Evolutionary conservation across 257 asterid species (phyloP).

Genomic region (Euphrasia confusa): DNA sequence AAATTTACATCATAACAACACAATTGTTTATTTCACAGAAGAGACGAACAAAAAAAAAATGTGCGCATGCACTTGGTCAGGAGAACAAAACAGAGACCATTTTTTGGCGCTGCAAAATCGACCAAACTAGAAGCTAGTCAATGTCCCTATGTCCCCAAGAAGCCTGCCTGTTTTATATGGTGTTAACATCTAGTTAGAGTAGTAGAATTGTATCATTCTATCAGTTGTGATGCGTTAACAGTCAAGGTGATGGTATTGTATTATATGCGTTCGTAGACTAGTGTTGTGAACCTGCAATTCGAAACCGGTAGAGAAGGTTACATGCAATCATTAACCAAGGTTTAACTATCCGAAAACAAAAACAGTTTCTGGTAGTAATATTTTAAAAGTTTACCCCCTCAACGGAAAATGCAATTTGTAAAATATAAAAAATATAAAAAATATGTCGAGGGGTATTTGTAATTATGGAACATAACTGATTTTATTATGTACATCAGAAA

Average conservation of each 20-base stretch:
- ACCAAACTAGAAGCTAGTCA: background rate
- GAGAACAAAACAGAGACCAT: constrained; percentile 6
- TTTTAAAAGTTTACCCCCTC: background rate
- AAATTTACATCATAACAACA: constrained; percentile 27
- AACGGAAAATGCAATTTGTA: background rate
- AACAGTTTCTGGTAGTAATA: background rate
- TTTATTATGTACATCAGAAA: background rate
- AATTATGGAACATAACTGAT: background rate
- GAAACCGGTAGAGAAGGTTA: background rate
- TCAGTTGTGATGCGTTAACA: constrained; percentile 28
- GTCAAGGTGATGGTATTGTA: constrained; percentile 47
- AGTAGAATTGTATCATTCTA: constrained; percentile 12
- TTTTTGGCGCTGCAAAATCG: background rate
- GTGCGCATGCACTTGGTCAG: constrained; percentile 34
- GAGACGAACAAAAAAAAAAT: background rate
- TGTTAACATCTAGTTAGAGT: constrained; percentile 37
- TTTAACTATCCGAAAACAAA: background rate
- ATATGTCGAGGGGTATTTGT: background rate
- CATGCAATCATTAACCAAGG: background rate
- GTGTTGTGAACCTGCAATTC: constrained; percentile 60
- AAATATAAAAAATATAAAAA: no score
- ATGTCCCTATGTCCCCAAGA: background rate
- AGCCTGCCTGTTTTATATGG: constrained; percentile 29
- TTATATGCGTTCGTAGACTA: constrained; percentile 72
- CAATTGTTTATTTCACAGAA: constrained; percentile 25